A percentile compares a stretch with the other conserved stretches of the same genome.
phyloP scores from a whole-genome alignment of 768 basidiomycete genomes.

The Russula brevipes region DNA sequence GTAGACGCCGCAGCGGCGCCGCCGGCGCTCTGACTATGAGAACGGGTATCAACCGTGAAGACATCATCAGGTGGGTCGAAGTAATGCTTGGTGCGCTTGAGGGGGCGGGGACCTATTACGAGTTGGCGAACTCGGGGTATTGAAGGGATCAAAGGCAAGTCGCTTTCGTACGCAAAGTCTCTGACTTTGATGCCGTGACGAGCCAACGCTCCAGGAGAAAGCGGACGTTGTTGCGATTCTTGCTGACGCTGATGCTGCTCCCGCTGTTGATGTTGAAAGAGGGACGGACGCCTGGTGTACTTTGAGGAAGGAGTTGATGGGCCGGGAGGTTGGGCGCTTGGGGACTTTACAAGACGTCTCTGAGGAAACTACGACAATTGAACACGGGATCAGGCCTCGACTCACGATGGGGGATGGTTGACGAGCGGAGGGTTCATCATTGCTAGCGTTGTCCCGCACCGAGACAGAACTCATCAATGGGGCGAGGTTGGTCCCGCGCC shows the following conservation, averaged over 20 bases:
- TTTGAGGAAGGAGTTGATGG: slow-evolving; percentile 6
- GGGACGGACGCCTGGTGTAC: slow-evolving; percentile 11
- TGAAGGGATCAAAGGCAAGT: slow-evolving; percentile 53
- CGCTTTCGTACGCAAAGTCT: slow-evolving; percentile 68
- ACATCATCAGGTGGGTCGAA: slow-evolving; percentile 32
- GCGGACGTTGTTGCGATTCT: slow-evolving; percentile 1
- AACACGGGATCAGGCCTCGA: slow-evolving; percentile 24
- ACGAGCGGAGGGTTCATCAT: not conserved
- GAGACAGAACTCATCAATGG: slow-evolving; percentile 17
- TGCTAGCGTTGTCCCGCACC: slow-evolving; percentile 1
- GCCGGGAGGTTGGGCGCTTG: slow-evolving; percentile 7
- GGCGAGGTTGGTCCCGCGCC: slow-evolving; percentile 8
- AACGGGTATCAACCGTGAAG: slow-evolving; percentile 14
- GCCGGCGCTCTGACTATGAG: slow-evolving; percentile 12
- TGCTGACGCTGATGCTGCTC: not conserved
- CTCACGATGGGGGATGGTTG: slow-evolving; percentile 17
- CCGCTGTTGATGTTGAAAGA: slow-evolving; percentile 4
- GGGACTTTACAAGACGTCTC: slow-evolving; percentile 18
- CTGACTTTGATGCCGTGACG: slow-evolving; percentile 41
- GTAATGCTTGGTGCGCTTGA: slow-evolving; percentile 36
- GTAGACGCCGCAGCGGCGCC: not conserved
- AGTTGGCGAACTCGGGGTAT: slow-evolving; percentile 46
- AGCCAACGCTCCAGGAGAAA: slow-evolving; percentile 29
- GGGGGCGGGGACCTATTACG: slow-evolving; percentile 38
- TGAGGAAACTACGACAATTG: slow-evolving; percentile 13